Percentiles rank a stretch among this genome's conserved stretches.
Evolutionary conservation across 1,284 basidiomycete species (phyloP).

Genomic region (Cryptococcus hybrid): DNA sequence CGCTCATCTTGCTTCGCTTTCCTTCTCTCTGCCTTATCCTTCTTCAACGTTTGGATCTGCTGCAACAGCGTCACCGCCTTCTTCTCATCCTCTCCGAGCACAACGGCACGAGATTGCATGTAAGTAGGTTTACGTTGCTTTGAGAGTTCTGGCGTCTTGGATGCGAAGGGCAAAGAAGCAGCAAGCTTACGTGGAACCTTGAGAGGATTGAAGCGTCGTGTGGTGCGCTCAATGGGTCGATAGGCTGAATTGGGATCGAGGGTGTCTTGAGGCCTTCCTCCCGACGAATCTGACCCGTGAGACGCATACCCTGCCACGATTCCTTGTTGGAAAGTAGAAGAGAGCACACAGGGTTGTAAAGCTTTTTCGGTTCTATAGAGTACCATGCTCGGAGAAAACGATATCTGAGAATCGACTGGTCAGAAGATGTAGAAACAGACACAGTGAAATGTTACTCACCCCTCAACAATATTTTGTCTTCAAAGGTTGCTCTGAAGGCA

Average conservation of each 20-base stretch:
- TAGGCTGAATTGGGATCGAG: conserved; percentile 82
- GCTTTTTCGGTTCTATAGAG: conserved; percentile 88
- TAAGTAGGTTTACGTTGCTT: conserved; percentile 75
- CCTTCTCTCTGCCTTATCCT: conserved; percentile 75
- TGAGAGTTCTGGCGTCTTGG: conserved; percentile 83
- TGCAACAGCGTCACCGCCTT: conserved; percentile 89
- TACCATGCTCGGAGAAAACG: conserved; percentile 97
- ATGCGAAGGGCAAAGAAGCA: conserved; percentile 82
- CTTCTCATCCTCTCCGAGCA: conserved; percentile 93
- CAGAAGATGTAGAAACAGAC: background rate
- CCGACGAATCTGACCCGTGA: conserved; percentile 87
- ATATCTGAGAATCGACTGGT: conserved; percentile 62
- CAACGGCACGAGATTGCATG: conserved; percentile 86
- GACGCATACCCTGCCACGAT: conserved; percentile 87
- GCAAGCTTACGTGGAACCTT: conserved; percentile 87
- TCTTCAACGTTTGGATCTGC: conserved; percentile 88
- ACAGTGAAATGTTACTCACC: conserved; percentile 58
- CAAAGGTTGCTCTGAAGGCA: conserved; percentile 92
- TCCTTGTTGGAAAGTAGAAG: conserved; percentile 76
- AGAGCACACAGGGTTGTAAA: conserved; percentile 96
- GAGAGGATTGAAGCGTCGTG: conserved; percentile 87
- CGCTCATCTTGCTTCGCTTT: conserved; percentile 80
- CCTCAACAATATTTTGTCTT: conserved; percentile 96
- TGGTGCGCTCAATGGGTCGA: conserved; percentile 72
- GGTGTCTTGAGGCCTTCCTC: conserved; percentile 84